Evolutionary conservation across 495 filamentous ascomycete species (phyloP).

Genomic region (Aspergillus egyptiacus): DNA sequence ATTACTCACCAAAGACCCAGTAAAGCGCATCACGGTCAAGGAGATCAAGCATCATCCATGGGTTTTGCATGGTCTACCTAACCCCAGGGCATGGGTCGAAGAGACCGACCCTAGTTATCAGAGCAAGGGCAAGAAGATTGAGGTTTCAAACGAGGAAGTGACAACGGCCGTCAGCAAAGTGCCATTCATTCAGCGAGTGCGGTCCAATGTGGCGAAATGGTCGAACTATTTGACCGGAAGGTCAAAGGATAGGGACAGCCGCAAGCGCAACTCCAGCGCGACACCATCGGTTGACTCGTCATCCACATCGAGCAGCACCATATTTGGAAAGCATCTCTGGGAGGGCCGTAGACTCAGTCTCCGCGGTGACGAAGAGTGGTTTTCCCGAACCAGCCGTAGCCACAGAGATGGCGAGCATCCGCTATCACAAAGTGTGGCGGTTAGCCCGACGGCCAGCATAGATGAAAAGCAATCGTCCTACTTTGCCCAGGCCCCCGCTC

Average conservation of each 20-base stretch:
- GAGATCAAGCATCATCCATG: constrained; percentile 97
- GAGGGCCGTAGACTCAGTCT: constrained; percentile 62
- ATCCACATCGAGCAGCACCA: constrained; percentile 25
- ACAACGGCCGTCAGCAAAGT: constrained; percentile 85
- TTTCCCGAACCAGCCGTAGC: constrained; percentile 30
- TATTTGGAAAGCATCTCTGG: constrained; percentile 31
- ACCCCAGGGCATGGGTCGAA: constrained; percentile 77
- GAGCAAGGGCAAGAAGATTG: constrained; percentile 81
- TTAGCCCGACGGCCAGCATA: constrained; percentile 52
- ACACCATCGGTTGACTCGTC: constrained; percentile 33
- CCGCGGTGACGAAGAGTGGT: constrained; percentile 58
- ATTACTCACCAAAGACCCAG: constrained; percentile 82
- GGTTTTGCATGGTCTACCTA: constrained; percentile 74
- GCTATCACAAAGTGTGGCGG: constrained; percentile 73
- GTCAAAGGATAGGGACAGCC: constrained; percentile 51
- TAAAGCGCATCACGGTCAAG: constrained; percentile 77
- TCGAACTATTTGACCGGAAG: constrained; percentile 55
- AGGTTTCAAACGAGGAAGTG: constrained; percentile 86
- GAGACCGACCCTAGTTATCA: constrained; percentile 82
- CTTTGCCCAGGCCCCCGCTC: constrained; percentile 33
- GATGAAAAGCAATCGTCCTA: constrained; percentile 37
- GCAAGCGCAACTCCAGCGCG: constrained; percentile 35
- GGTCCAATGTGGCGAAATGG: constrained; percentile 49
- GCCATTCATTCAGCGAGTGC: constrained; percentile 69
- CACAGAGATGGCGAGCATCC: constrained; percentile 62